Percentiles rank a stretch among this genome's conserved stretches.
Evolutionary conservation across 2,329 filamentous ascomycete genomes (phyloP).

Genomic region (Fusarium neocosmosporiellum): DNA sequence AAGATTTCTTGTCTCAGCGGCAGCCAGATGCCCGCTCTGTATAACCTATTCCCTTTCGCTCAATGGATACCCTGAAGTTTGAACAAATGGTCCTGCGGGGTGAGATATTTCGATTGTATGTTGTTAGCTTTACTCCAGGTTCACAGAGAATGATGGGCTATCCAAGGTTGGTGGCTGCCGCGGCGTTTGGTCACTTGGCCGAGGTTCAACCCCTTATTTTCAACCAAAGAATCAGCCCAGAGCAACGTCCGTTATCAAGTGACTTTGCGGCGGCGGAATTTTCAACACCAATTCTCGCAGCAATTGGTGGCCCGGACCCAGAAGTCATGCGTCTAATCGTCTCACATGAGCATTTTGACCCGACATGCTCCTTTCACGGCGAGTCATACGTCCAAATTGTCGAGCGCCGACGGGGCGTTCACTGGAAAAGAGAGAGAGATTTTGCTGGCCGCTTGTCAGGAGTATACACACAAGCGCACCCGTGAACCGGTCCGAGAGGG

Average conservation of each 20-base stretch:
- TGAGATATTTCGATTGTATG: too few relatives aligned
- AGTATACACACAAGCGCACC: neutral
- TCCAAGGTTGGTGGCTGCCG: neutral
- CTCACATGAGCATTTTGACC: neutral
- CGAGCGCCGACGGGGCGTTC: neutral
- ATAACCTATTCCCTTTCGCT: too few relatives aligned
- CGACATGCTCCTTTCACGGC: neutral
- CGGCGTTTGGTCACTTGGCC: neutral
- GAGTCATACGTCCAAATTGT: neutral
- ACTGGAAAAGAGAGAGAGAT: neutral
- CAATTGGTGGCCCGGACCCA: neutral
- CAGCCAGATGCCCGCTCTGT: too few relatives aligned
- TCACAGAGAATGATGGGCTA: too few relatives aligned
- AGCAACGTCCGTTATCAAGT: too few relatives aligned
- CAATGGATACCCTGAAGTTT: too few relatives aligned
- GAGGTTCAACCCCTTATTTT: neutral
- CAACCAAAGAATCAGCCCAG: fast-evolving
- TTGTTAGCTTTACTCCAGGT: too few relatives aligned
- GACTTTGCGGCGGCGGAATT: neutral
- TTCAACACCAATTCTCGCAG: neutral
- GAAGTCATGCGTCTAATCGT: neutral
- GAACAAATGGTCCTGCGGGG: too few relatives aligned
- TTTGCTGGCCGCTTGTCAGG: neutral
- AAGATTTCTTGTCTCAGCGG: too few relatives aligned
- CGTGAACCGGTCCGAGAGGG: too few relatives aligned